A percentile compares a stretch with the other conserved stretches of the same genome.
Conservation (phyloP, 2,329 filamentous ascomycete genomes). For the Cylindrodendrum hubeiense region DNA sequence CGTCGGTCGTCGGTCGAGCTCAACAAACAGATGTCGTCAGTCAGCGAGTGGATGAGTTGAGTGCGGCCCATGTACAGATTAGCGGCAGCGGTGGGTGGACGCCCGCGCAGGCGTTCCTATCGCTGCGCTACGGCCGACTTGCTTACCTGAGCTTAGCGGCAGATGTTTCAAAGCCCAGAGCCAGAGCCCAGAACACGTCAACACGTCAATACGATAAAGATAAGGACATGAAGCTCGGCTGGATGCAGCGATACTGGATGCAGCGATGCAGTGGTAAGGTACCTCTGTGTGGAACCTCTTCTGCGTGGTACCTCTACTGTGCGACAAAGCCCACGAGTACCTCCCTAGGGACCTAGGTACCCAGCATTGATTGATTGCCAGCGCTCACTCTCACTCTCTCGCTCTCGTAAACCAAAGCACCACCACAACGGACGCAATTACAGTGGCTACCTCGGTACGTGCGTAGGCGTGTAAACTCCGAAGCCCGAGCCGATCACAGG, state of each 20-base stretch:
- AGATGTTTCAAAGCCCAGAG: neutral
- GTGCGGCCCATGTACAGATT: conserved; percentile 4
- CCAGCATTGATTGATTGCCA: too few species aligned
- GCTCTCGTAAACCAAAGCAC: too few species aligned
- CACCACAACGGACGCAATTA: neutral
- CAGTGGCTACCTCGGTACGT: neutral
- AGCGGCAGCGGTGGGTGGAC: neutral
- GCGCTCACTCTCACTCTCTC: too few species aligned
- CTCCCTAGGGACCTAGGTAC: too few species aligned
- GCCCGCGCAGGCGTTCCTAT: neutral
- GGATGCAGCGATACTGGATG: too few species aligned
- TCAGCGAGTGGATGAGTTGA: neutral
- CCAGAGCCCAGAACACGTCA: neutral
- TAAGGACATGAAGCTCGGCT: neutral
- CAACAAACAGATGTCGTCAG: conserved; percentile 8
- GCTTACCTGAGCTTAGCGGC: conserved; percentile 21
- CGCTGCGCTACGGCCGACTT: neutral
- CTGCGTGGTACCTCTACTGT: too few species aligned
- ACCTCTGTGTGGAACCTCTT: too few species aligned
- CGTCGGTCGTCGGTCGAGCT: neutral
- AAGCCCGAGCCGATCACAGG: neutral
- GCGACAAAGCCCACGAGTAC: too few species aligned
- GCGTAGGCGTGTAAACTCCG: neutral
- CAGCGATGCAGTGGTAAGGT: too few species aligned
- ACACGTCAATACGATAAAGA: neutral